Evolutionary conservation across 805 yeast species (phyloP).

Genomic region (Kuraishia molischiana): DNA sequence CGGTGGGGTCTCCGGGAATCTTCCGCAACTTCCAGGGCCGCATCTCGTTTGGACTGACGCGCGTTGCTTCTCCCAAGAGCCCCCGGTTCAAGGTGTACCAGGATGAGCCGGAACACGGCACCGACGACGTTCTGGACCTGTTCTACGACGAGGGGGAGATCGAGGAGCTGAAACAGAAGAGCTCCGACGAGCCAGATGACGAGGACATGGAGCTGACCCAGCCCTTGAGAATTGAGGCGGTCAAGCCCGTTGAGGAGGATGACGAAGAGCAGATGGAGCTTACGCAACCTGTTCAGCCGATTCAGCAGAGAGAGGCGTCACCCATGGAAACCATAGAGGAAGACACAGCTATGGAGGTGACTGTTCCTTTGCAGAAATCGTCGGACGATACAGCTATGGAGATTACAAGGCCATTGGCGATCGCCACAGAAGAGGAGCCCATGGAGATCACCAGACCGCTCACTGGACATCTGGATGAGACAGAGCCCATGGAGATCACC

Average conservation of each 20-base stretch:
- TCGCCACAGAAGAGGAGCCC: not conserved
- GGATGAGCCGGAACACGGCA: not conserved
- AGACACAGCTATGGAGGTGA: not conserved
- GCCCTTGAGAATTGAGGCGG: not conserved
- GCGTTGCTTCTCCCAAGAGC: too few relatives aligned
- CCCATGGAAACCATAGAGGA: too few relatives aligned
- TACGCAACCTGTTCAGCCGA: not conserved
- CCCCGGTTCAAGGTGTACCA: not conserved
- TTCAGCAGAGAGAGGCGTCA: not conserved
- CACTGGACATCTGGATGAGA: not conserved
- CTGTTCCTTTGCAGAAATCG: not conserved
- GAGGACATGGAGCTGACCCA: not conserved
- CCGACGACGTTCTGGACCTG: not conserved
- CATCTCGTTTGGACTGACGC: not conserved
- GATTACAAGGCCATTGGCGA: too few relatives aligned
- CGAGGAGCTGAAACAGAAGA: not conserved
- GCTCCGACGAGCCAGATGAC: not conserved
- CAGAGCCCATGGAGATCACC: too few relatives aligned
- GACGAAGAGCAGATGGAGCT: not conserved
- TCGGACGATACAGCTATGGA: too few relatives aligned
- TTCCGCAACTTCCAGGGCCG: not conserved
- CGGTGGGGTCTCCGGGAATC: not conserved
- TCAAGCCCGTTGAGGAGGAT: not conserved
- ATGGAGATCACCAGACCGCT: not conserved
- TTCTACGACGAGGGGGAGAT: not conserved